Evolutionary conservation across 192 early-diverging fungal genomes (phyloP).

Genomic region (Spinellus fusiger): DNA sequence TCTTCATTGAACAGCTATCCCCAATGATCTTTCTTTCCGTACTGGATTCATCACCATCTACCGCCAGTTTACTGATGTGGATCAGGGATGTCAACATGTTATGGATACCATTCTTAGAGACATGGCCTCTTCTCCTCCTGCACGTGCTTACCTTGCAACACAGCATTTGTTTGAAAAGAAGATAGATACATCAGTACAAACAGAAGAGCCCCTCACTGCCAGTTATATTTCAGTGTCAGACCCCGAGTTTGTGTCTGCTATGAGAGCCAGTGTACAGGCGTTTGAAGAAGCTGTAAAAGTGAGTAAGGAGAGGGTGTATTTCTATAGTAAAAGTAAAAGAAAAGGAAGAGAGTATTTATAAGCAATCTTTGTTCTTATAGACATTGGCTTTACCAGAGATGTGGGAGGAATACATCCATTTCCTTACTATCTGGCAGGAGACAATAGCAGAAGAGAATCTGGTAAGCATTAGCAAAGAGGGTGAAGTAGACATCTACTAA

Average conservation of each 20-base stretch:
- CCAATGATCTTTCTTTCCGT: constrained; percentile 69
- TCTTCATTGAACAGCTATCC: constrained; percentile 41
- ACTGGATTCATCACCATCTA: constrained; percentile 64
- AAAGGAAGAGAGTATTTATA: background rate
- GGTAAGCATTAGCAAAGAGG: constrained; percentile 51
- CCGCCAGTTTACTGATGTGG: constrained; percentile 46
- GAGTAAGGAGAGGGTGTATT: too few species aligned
- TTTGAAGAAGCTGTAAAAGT: constrained; percentile 37
- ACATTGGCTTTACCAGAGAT: constrained; percentile 39
- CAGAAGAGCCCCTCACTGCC: background rate
- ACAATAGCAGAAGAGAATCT: constrained; percentile 49
- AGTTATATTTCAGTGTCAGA: constrained; percentile 21
- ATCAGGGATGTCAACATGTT: constrained; percentile 36
- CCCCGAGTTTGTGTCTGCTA: constrained; percentile 23
- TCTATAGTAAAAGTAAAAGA: too few species aligned
- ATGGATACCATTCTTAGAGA: constrained; percentile 51
- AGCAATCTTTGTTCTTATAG: background rate
- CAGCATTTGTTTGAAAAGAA: constrained; percentile 48
- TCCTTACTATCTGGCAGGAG: constrained; percentile 45
- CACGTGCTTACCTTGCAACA: constrained; percentile 48
- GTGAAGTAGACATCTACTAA: constrained; percentile 11
- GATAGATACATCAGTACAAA: constrained; percentile 20
- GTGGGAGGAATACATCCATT: constrained; percentile 59
- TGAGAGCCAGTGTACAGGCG: constrained; percentile 38
- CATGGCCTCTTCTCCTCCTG: constrained; percentile 48